Percentiles rank a stretch among this genome's conserved stretches.
Evolutionary conservation across 768 basidiomycete species (phyloP).

Genomic region (Xanthoconium purpureum): DNA sequence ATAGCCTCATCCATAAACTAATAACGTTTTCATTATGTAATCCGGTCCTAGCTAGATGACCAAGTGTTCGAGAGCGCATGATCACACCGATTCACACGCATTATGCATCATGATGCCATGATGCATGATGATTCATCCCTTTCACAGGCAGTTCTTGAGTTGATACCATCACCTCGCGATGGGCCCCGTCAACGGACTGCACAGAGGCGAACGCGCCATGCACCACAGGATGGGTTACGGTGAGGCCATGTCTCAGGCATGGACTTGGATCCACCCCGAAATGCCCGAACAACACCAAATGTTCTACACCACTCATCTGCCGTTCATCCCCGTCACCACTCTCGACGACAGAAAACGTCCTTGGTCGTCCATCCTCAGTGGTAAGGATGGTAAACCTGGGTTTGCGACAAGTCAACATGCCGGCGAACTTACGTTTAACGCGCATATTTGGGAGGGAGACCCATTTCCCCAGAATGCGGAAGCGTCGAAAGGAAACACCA

Average conservation of each 20-base stretch:
- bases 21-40: too few species aligned
- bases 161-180: slow-evolving; percentile 7
- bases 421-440: slow-evolving; percentile 38
- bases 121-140: too few species aligned
- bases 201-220: slow-evolving; percentile 48
- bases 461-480: slow-evolving; percentile 43
- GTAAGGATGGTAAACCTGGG: slow-evolving; percentile 41
- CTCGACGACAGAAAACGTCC: slow-evolving; percentile 50
- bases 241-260: slow-evolving; percentile 36
- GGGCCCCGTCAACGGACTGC: slow-evolving; percentile 36
- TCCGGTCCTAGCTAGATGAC: too few species aligned
- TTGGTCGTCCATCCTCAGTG: slow-evolving; percentile 57
- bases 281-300: slow-evolving; percentile 48
- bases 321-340: slow-evolving; percentile 56
- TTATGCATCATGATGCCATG: too few species aligned
- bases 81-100: too few species aligned
- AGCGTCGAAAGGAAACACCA: slow-evolving; percentile 2
- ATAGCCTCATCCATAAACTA: too few species aligned
- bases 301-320: slow-evolving; percentile 48
- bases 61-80: too few species aligned
- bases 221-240: slow-evolving; percentile 47
- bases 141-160: not conserved
- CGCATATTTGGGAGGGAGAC: slow-evolving; percentile 53
- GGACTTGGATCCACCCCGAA: slow-evolving; percentile 41
- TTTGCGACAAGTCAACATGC: slow-evolving; percentile 39